Evolutionary conservation across 176 grass and related monocot genomes (phyloP).

Genomic region (Phyllostachys edulis): DNA sequence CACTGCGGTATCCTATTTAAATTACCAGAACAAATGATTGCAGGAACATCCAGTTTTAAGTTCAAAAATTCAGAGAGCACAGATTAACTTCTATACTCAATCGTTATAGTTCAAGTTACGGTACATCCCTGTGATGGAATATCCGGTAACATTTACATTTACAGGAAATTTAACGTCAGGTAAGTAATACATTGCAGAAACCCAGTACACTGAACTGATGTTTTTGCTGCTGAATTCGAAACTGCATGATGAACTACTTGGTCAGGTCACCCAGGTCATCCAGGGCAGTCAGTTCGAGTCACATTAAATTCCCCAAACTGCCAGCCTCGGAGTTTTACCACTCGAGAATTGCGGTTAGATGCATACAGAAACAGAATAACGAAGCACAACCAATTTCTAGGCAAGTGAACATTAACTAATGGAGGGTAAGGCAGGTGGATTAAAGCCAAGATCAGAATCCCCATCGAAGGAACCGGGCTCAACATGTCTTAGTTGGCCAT

Average conservation of each 20-base stretch:
- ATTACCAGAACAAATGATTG: not conserved
- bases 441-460: constrained; percentile 25
- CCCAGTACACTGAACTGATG: not conserved
- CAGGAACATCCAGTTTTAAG: not conserved
- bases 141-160: not conserved
- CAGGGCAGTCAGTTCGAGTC: not conserved
- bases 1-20: not conserved
- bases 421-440: constrained; percentile 26
- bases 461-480: constrained; percentile 47
- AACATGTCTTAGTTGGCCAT: constrained; percentile 71
- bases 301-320: not conserved
- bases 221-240: not conserved
- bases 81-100: not conserved
- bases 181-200: not conserved
- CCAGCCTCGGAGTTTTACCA: not conserved
- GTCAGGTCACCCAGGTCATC: no score
- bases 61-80: not conserved
- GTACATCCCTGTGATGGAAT: not conserved
- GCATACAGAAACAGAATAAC: not conserved
- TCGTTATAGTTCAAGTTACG: not conserved
- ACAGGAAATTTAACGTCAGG: not conserved
- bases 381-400: not conserved
- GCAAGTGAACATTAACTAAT: constrained; percentile 12
- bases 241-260: not conserved
- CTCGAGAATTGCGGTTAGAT: not conserved